Evolutionary conservation across 306 rosid genomes (phyloP), one percentile per base, ranked within the genome.

Genomic region (Macrotyloma uniflorum): DNA sequence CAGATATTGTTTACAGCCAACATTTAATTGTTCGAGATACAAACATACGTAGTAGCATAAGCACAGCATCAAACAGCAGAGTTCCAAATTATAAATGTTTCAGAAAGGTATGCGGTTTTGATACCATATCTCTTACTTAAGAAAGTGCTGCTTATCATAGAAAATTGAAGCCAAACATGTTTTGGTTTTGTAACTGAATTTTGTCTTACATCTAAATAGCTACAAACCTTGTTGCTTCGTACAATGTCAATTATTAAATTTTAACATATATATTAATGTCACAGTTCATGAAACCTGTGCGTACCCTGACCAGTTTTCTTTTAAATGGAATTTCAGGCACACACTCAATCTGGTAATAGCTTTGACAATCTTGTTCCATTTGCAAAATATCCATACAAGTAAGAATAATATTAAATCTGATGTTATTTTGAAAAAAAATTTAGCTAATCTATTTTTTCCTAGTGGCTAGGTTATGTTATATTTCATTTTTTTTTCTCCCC

Each of bases 301-400:
- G 70, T 80, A 66, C 78, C 55, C 83, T 15, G 6, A 78, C 8
- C 38, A 26, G 32, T 70, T 72, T 75, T 72, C 66, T 67, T 53
- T 73, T 78, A n/a, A 62, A 68, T 79, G 80, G 74, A 76, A 81
- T 47, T 88, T 84, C 87, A 94, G 98, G 72, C 53, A 68, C 85
- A 89, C 16, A 84, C 79, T 61, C 83, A 79, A 63, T 88, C 97
- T 28, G 98, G 97, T 79, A 90, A 94, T 82, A 94, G 97, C 88
- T 90, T 90, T 59, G 67, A 68, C 83, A 88, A 75, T 78, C 93
- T 92, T 51, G 81, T 94, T 84, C 98, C 97, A 30, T 92, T 87
- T 81, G 87, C 93, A 22, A 91, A 88, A 81, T 75, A 89, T 83
- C 97, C 97, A 12, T 90, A 89, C 64, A 88, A 82, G 98, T 92